Evolutionary conservation across 1,284 basidiomycete genomes (phyloP).

Genomic region (Naganishia albida): DNA sequence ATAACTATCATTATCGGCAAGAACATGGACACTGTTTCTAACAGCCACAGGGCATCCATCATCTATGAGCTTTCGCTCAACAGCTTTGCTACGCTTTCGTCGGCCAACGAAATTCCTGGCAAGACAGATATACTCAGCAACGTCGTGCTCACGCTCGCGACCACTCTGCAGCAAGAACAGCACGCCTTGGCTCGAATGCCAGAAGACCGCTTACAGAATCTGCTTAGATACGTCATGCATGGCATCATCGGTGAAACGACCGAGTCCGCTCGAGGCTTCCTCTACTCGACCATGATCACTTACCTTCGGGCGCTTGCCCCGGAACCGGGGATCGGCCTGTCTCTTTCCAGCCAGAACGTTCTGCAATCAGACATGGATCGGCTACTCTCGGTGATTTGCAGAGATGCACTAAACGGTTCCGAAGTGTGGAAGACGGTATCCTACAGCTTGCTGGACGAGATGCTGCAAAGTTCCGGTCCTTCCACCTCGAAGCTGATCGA

Average conservation of each 20-base stretch:
- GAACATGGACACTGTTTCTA: neutral
- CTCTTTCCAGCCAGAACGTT: slow-evolving; percentile 11
- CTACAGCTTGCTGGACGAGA: slow-evolving; percentile 29
- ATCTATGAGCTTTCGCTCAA: slow-evolving; percentile 29
- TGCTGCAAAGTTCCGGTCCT: slow-evolving; percentile 18
- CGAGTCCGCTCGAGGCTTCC: slow-evolving; percentile 31
- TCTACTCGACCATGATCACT: slow-evolving; percentile 30
- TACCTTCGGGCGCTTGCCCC: slow-evolving; percentile 12
- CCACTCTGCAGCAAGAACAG: slow-evolving; percentile 6
- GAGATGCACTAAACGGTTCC: slow-evolving; percentile 32
- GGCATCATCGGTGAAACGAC: slow-evolving; percentile 26
- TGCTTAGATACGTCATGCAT: slow-evolving; percentile 19
- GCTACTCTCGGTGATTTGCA: slow-evolving; percentile 24
- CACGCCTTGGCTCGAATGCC: slow-evolving; percentile 9
- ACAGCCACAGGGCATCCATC: slow-evolving; percentile 7
- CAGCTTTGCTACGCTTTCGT: slow-evolving; percentile 12
- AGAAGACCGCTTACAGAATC: slow-evolving; percentile 27
- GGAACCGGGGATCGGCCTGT: neutral
- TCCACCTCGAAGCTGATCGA: slow-evolving; percentile 16
- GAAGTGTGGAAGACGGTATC: slow-evolving; percentile 33
- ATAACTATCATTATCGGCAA: slow-evolving; percentile 25
- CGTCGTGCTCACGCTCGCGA: slow-evolving; percentile 22
- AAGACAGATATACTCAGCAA: slow-evolving; percentile 25
- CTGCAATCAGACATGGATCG: slow-evolving; percentile 29
- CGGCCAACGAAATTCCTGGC: slow-evolving; percentile 8